Evolutionary conservation across 2,329 filamentous ascomycete species (phyloP).

Genomic region (Monilinia fructigena): DNA sequence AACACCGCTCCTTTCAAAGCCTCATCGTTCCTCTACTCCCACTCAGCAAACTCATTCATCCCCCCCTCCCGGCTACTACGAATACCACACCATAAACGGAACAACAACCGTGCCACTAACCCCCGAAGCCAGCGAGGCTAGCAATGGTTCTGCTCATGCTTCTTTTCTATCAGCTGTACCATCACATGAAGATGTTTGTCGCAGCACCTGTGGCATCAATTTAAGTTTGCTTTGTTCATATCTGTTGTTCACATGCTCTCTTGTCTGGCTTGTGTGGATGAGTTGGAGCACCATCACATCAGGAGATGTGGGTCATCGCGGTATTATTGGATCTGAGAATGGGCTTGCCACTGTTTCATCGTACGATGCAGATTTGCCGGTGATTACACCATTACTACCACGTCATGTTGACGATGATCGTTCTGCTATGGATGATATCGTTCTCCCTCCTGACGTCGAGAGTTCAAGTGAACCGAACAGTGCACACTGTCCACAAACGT

Average conservation of each 20-base stretch:
- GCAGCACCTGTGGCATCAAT: neutral
- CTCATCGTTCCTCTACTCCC: neutral
- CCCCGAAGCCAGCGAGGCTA: neutral
- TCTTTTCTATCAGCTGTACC: neutral
- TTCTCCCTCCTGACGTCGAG: too few relatives aligned
- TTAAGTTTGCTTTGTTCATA: neutral
- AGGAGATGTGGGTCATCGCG: neutral
- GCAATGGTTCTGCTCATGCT: neutral
- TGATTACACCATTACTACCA: neutral
- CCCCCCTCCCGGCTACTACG: neutral
- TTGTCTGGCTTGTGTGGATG: conserved; percentile 10
- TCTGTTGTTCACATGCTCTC: neutral
- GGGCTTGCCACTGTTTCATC: neutral
- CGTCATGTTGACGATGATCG: neutral
- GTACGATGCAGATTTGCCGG: neutral
- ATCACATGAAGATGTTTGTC: neutral
- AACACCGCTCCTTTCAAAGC: neutral
- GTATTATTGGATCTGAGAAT: too few relatives aligned
- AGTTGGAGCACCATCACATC: neutral
- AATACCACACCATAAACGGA: neutral
- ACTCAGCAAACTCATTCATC: too few relatives aligned
- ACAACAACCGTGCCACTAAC: neutral
- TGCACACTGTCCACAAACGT: too few relatives aligned
- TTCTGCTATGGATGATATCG: too few relatives aligned
- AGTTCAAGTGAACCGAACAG: too few relatives aligned